Conservation (phyloP, 768 basidiomycete genomes). For the Austroboletus eburneus region DNA sequence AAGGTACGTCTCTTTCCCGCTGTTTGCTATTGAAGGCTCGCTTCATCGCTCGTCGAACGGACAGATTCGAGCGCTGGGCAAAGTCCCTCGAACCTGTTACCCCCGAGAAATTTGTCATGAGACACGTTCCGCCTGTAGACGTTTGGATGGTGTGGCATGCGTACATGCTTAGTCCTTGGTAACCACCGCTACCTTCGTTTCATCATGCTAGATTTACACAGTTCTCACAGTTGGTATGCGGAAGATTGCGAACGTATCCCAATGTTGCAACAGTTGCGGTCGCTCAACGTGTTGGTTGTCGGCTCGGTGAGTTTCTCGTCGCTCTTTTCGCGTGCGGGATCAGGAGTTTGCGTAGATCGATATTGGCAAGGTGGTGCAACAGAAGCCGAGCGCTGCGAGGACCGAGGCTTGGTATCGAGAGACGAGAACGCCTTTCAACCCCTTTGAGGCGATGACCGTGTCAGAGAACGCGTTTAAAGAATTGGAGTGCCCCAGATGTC, state of each 20-base stretch:
- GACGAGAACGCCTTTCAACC: constrained; percentile 31
- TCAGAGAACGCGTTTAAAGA: constrained; percentile 18
- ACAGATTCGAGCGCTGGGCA: constrained; percentile 37
- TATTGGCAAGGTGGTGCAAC: constrained; percentile 14
- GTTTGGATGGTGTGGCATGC: constrained; percentile 44
- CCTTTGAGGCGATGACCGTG: constrained; percentile 32
- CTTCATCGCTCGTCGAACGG: too few species aligned
- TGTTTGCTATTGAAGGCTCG: too few species aligned
- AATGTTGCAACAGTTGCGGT: constrained; percentile 21
- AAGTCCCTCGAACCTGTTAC: constrained; percentile 19
- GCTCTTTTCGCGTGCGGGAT: neutral
- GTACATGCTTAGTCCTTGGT: constrained; percentile 38
- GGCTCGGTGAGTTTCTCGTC: constrained; percentile 24
- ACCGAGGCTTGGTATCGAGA: constrained; percentile 19
- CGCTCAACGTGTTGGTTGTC: constrained; percentile 27
- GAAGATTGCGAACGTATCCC: constrained; percentile 32
- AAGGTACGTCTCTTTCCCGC: constrained; percentile 27
- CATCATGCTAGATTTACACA: constrained; percentile 1
- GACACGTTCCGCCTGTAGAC: constrained; percentile 34
- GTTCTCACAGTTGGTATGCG: constrained; percentile 25
- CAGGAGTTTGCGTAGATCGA: constrained; percentile 24
- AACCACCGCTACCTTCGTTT: neutral
- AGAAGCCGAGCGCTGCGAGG: constrained; percentile 15
- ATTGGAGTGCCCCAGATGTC: constrained; percentile 36
- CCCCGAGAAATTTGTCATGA: constrained; percentile 24